Conservation (phyloP, 129 eudicot genomes). For the Pseudognaphalium luteoalbum region DNA sequence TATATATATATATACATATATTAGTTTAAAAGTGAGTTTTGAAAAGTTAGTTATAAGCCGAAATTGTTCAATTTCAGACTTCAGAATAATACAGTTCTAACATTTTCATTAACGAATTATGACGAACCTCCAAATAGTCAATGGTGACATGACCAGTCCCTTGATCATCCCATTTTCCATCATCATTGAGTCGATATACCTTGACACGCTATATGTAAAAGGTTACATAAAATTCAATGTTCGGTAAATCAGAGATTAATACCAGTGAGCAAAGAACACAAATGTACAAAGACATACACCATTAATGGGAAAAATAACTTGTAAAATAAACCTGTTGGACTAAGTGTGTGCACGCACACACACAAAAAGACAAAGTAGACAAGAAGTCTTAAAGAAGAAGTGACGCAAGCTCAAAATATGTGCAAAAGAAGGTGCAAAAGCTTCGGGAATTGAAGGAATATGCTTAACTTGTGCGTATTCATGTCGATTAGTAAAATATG, state of each 20-base stretch:
- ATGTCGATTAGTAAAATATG: too few relatives aligned
- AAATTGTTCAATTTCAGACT: background rate
- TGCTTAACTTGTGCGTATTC: background rate
- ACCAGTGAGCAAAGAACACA: background rate
- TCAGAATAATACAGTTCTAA: background rate
- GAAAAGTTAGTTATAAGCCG: slow-evolving; percentile 2
- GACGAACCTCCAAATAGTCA: slow-evolving; percentile 78
- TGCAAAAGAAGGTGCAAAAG: background rate
- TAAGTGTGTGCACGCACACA: background rate
- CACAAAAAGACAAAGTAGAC: background rate
- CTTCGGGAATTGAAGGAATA: background rate
- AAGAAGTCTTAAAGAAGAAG: background rate
- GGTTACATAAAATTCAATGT: slow-evolving; percentile 6
- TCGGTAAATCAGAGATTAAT: background rate
- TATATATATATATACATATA: background rate
- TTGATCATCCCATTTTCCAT: slow-evolving; percentile 98
- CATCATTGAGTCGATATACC: slow-evolving; percentile 80
- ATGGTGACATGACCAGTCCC: slow-evolving; percentile 96
- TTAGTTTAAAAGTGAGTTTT: slow-evolving; percentile 14
- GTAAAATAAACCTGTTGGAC: background rate
- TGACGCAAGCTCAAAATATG: background rate
- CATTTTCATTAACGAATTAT: slow-evolving; percentile 10
- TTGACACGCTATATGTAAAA: slow-evolving; percentile 67
- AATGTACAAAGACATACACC: background rate
- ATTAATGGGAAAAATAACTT: background rate